These are phyloP conservation scores for Penicillium frequentans DNA, from an alignment of 2,329 filamentous ascomycete species.

Conservation along the genomic window DNA sequence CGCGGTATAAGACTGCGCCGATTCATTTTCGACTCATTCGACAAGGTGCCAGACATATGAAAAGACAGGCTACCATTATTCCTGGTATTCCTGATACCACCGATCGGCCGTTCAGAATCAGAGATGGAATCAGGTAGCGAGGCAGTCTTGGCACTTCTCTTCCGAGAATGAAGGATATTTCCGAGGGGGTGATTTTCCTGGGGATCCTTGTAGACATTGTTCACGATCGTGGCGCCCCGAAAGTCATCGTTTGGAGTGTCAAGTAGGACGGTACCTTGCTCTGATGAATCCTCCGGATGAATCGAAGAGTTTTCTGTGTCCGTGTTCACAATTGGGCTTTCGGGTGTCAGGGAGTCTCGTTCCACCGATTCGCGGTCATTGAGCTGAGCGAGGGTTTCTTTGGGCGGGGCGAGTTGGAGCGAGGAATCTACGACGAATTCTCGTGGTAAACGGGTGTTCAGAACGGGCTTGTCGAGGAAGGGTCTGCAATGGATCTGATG, in stretches of 20 bases:
- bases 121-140: conserved; percentile 28
- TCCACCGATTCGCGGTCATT: neutral
- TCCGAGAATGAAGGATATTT: conserved; percentile 15
- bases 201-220: neutral
- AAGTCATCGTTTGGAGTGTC: neutral
- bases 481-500: neutral
- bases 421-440: neutral
- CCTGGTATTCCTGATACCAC: conserved; percentile 4
- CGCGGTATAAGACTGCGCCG: conserved; percentile 13
- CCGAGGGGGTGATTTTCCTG: neutral
- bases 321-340: neutral
- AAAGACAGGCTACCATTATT: neutral
- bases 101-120: conserved; percentile 17
- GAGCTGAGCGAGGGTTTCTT: neutral
- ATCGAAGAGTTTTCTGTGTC: neutral
- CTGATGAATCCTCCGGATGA: neutral
- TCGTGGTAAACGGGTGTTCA: neutral
- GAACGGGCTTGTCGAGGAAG: neutral
- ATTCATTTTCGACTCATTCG: neutral
- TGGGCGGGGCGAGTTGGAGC: neutral
- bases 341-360: neutral
- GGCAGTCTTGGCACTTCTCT: conserved; percentile 29
- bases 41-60: neutral
- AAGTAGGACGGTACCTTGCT: neutral
- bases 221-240: neutral